Conservation (phyloP, 2,329 filamentous ascomycete genomes). For the Venturia nashicola region DNA sequence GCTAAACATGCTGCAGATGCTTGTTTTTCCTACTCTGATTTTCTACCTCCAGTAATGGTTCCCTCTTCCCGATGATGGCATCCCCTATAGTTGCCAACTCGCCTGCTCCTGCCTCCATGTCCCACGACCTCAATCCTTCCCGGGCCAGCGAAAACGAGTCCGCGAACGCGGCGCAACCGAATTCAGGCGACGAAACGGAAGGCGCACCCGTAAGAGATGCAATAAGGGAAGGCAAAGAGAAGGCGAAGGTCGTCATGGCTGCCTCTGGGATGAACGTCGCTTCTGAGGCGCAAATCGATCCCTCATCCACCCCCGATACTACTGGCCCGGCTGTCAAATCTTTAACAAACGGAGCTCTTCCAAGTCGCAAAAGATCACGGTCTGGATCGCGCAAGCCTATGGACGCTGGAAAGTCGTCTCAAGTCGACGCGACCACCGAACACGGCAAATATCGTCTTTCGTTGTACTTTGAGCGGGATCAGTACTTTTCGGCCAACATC, state of each 20-base stretch:
- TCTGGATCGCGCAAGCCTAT: conserved; percentile 39
- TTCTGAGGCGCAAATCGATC: conserved; percentile 16
- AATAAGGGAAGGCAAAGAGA: conserved; percentile 47
- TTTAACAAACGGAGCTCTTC: conserved; percentile 31
- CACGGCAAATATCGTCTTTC: conserved; percentile 39
- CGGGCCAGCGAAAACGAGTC: neutral
- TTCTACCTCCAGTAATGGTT: neutral
- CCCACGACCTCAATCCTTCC: neutral
- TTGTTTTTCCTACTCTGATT: neutral
- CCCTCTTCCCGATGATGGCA: neutral
- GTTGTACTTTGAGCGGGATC: conserved; percentile 53
- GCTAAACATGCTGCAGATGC: conserved; percentile 2
- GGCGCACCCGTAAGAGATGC: conserved; percentile 22
- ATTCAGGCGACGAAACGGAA: neutral
- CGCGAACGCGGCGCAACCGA: neutral
- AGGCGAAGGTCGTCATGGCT: conserved; percentile 45
- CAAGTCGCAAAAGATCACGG: conserved; percentile 44
- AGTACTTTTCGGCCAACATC: conserved; percentile 44
- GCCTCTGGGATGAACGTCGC: conserved; percentile 33
- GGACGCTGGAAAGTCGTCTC: neutral
- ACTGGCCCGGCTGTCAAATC: conserved; percentile 19
- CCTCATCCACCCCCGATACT: conserved; percentile 9
- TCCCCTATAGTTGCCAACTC: conserved; percentile 1
- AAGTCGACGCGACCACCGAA: conserved; percentile 13
- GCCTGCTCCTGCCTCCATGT: neutral